These are phyloP conservation scores for Primulina huaijiensis DNA, from an alignment of 257 asterid genomes.

Conservation along the genomic window DNA sequence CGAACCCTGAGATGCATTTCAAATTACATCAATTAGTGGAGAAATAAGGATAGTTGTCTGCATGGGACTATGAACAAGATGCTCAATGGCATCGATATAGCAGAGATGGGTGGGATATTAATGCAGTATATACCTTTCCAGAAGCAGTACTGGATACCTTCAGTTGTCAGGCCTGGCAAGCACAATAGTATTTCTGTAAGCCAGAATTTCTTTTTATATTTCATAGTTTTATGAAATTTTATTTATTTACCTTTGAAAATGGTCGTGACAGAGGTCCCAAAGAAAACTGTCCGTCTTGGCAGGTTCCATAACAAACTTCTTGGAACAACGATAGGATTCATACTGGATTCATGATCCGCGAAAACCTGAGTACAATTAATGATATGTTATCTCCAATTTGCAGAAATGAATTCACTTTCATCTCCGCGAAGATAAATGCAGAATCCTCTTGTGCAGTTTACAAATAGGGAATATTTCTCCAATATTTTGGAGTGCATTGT, in stretches of 20 bases:
- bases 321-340: conserved; percentile 72
- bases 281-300: conserved; percentile 78
- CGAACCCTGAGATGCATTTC: conserved; percentile 31
- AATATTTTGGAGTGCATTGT: neutral
- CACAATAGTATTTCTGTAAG: conserved; percentile 27
- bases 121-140: conserved; percentile 71
- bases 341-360: conserved; percentile 83
- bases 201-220: conserved; percentile 20
- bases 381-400: conserved; percentile 15
- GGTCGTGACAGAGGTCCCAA: conserved; percentile 81
- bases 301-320: conserved; percentile 71
- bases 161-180: conserved; percentile 68
- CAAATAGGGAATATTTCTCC: neutral
- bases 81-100: neutral
- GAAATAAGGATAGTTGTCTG: neutral
- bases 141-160: conserved; percentile 73
- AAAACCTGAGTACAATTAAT: conserved; percentile 53
- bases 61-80: neutral
- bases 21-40: neutral
- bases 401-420: conserved; percentile 4
- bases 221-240: conserved; percentile 16
- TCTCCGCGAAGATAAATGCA: neutral
- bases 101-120: conserved; percentile 10
- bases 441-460: conserved; percentile 14
- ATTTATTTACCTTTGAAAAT: conserved; percentile 69